phyloP scores from a whole-genome alignment of 2,329 filamentous ascomycete genomes.

The Lojkania enalia region DNA sequence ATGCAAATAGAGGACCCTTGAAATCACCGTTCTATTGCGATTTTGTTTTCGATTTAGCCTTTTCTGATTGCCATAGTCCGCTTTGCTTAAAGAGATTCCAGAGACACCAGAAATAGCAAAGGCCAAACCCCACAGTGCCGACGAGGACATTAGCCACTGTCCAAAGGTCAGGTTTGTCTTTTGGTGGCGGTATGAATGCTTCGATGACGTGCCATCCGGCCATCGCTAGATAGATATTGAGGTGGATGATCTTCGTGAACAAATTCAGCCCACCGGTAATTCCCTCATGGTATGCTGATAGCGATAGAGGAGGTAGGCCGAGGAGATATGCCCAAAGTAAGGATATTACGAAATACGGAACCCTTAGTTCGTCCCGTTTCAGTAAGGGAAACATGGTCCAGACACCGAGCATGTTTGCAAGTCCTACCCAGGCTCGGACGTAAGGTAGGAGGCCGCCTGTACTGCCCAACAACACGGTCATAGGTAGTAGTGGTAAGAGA shows the following conservation, averaged over 20 bases:
- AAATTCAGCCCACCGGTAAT: constrained; percentile 51
- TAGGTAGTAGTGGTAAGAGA: constrained; percentile 85
- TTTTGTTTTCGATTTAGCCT: constrained; percentile 42
- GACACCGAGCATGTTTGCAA: constrained; percentile 83
- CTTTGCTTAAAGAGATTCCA: constrained; percentile 68
- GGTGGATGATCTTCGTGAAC: constrained; percentile 71
- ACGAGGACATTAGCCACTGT: constrained; percentile 87
- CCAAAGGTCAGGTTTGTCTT: constrained; percentile 88
- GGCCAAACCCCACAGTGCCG: constrained; percentile 79
- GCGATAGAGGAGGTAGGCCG: constrained; percentile 77
- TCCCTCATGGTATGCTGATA: constrained; percentile 65
- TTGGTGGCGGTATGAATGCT: constrained; percentile 67
- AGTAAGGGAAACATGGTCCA: constrained; percentile 96
- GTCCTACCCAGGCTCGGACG: constrained; percentile 88
- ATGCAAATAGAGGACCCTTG: constrained; percentile 1
- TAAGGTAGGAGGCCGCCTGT: constrained; percentile 76
- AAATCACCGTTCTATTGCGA: constrained; percentile 36
- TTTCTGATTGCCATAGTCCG: constrained; percentile 42
- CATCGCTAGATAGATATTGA: constrained; percentile 77
- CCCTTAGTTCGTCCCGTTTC: constrained; percentile 76
- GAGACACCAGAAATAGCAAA: constrained; percentile 92
- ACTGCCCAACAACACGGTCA: constrained; percentile 83
- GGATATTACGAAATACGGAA: constrained; percentile 84
- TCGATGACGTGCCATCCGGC: constrained; percentile 79
- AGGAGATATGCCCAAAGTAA: constrained; percentile 90